Percentiles rank a stretch among this genome's conserved stretches.
phyloP scores from a whole-genome alignment of 2,329 filamentous ascomycete genomes.

The Penicillium aurantiogriseum region DNA sequence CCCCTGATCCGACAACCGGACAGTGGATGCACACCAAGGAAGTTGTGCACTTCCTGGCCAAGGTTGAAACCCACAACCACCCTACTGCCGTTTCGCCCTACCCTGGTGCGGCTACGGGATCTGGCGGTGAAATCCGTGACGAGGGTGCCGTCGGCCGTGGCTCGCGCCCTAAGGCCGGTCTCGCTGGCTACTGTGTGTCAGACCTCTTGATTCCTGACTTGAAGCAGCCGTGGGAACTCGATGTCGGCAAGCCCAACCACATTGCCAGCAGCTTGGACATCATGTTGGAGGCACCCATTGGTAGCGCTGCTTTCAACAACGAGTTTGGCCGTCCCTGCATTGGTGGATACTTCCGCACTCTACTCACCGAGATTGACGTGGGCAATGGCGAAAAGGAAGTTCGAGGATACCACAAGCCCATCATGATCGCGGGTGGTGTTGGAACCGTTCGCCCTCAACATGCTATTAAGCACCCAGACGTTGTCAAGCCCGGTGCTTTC shows the following conservation, averaged over 20 bases:
- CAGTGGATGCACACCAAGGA: conserved; percentile 88
- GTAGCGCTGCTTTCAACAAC: conserved; percentile 94
- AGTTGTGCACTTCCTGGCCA: conserved; percentile 79
- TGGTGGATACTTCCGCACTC: conserved; percentile 85
- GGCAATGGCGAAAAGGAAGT: conserved; percentile 65
- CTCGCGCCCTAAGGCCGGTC: conserved; percentile 86
- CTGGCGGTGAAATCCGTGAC: conserved; percentile 92
- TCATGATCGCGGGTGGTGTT: conserved; percentile 95
- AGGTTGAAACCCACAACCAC: conserved; percentile 98
- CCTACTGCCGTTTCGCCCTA: conserved; percentile 94
- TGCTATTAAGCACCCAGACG: conserved; percentile 75
- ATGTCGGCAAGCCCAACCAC: conserved; percentile 85
- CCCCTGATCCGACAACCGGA: conserved; percentile 79
- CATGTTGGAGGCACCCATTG: conserved; percentile 95
- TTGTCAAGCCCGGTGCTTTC: conserved; percentile 83
- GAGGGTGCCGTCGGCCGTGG: conserved; percentile 92
- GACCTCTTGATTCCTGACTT: conserved; percentile 86
- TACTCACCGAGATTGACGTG: conserved; percentile 68
- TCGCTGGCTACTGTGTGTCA: conserved; percentile 92
- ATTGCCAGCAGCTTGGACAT: conserved; percentile 94
- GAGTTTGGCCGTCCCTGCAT: conserved; percentile 92
- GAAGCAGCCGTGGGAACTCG: conserved; percentile 82
- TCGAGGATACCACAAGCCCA: conserved; percentile 95
- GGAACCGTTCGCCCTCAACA: conserved; percentile 89
- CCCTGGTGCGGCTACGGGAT: conserved; percentile 89